Conservation (phyloP, 768 basidiomycete genomes). For the Holtermannia corniformis region DNA sequence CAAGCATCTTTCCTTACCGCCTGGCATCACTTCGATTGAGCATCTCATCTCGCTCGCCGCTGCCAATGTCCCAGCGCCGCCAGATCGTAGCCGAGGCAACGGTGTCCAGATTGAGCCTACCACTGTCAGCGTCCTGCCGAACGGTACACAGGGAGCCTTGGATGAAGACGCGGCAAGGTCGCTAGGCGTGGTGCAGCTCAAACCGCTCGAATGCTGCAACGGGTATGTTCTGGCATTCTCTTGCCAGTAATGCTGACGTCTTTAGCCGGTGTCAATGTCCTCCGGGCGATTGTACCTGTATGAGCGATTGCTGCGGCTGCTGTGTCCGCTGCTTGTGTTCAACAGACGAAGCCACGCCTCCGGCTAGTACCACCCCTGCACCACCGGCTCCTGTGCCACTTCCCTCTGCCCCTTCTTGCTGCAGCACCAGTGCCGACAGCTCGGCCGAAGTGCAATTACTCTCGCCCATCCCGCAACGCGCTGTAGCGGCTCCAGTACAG, state of each 20-base stretch:
- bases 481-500: background rate
- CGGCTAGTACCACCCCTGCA: constrained; percentile 6
- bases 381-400: background rate
- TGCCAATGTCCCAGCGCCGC: constrained; percentile 21
- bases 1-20: constrained; percentile 26
- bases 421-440: background rate
- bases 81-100: background rate
- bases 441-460: background rate
- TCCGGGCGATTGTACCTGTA: constrained; percentile 37
- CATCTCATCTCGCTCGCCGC: constrained; percentile 31
- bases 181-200: constrained; percentile 32
- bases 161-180: constrained; percentile 26
- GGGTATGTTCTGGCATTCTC: constrained; percentile 14
- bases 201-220: constrained; percentile 40
- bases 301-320: constrained; percentile 41
- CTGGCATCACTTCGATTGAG: constrained; percentile 30
- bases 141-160: constrained; percentile 8
- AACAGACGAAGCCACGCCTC: constrained; percentile 15
- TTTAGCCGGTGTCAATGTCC: constrained; percentile 34
- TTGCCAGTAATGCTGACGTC: constrained; percentile 1
- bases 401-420: constrained; percentile 1
- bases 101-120: constrained; percentile 15
- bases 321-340: constrained; percentile 35
- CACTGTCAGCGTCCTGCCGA: constrained; percentile 32
- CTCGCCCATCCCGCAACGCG: background rate